phyloP scores from a whole-genome alignment of 768 basidiomycete genomes.

The Tricholomella constricta region DNA sequence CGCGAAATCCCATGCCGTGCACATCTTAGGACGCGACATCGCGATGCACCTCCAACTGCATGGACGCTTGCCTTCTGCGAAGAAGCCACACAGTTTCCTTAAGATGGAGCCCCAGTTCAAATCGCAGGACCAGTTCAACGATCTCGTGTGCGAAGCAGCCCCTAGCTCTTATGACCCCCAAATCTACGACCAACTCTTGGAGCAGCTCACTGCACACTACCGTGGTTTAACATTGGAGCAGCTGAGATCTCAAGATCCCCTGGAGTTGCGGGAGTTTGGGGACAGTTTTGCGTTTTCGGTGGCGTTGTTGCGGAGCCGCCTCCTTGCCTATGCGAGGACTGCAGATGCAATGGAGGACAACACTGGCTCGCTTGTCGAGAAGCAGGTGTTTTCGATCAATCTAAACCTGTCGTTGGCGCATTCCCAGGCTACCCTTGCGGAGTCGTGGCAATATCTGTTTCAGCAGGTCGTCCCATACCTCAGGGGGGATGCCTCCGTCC shows the following conservation, averaged over 20 bases:
- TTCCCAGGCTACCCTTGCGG: slow-evolving; percentile 70
- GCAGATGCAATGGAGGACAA: slow-evolving; percentile 43
- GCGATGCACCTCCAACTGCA: slow-evolving; percentile 55
- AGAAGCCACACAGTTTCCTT: slow-evolving; percentile 61
- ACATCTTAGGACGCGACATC: slow-evolving; percentile 75
- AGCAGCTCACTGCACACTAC: slow-evolving; percentile 51
- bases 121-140: slow-evolving; percentile 62
- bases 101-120: slow-evolving; percentile 59
- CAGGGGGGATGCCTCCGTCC: slow-evolving; percentile 57
- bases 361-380: slow-evolving; percentile 54
- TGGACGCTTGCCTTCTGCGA: slow-evolving; percentile 32
- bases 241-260: slow-evolving; percentile 60
- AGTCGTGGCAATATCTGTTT: slow-evolving; percentile 78
- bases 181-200: slow-evolving; percentile 63
- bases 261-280: slow-evolving; percentile 75
- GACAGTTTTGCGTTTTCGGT: slow-evolving; percentile 77
- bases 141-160: slow-evolving; percentile 69
- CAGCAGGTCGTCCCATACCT: slow-evolving; percentile 65
- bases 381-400: slow-evolving; percentile 72
- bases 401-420: slow-evolving; percentile 86
- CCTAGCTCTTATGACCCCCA: slow-evolving; percentile 71
- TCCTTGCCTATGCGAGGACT: slow-evolving; percentile 49
- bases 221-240: slow-evolving; percentile 65
- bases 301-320: slow-evolving; percentile 56
- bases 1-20: slow-evolving; percentile 73